These are phyloP conservation scores for Saccharum spontaneum DNA, from an alignment of 176 grass and related monocot genomes.

Conservation along the genomic window DNA sequence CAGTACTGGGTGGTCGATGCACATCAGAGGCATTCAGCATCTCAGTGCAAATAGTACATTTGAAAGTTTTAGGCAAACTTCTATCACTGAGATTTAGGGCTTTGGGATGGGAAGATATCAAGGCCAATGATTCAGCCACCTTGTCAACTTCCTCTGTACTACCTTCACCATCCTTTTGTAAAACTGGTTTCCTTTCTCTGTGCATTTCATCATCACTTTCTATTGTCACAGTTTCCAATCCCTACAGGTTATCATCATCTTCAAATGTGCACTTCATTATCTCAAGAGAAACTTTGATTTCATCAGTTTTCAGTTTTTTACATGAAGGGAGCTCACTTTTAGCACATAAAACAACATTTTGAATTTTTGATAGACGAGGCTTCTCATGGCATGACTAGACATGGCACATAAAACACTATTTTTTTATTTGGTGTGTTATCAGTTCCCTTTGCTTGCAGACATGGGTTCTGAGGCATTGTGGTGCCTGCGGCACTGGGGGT, in stretches of 20 bases:
- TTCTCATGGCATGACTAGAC: slow-evolving; percentile 33
- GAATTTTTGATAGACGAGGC: slow-evolving; percentile 24
- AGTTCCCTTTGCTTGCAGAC: not conserved
- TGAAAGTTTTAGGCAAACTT: slow-evolving; percentile 42
- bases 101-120: slow-evolving; percentile 57
- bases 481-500: too few relatives aligned
- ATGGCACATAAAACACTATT: not conserved
- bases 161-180: slow-evolving; percentile 21
- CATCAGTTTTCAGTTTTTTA: slow-evolving; percentile 32
- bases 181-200: slow-evolving; percentile 25
- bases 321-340: slow-evolving; percentile 11
- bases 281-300: slow-evolving; percentile 32
- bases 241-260: slow-evolving; percentile 57
- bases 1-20: slow-evolving; percentile 68
- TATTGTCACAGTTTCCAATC: slow-evolving; percentile 44
- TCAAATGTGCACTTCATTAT: slow-evolving; percentile 48
- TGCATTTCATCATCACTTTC: slow-evolving; percentile 75
- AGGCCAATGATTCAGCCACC: slow-evolving; percentile 66
- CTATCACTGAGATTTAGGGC: slow-evolving; percentile 21
- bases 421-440: not conserved
- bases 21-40: slow-evolving; percentile 67
- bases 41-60: slow-evolving; percentile 68
- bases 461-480: not conserved
- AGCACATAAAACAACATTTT: slow-evolving; percentile 34
- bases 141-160: slow-evolving; percentile 49